These are phyloP conservation scores for Agapanthus africanus DNA, from an alignment of 106 monocot species.

Conservation along the genomic window DNA sequence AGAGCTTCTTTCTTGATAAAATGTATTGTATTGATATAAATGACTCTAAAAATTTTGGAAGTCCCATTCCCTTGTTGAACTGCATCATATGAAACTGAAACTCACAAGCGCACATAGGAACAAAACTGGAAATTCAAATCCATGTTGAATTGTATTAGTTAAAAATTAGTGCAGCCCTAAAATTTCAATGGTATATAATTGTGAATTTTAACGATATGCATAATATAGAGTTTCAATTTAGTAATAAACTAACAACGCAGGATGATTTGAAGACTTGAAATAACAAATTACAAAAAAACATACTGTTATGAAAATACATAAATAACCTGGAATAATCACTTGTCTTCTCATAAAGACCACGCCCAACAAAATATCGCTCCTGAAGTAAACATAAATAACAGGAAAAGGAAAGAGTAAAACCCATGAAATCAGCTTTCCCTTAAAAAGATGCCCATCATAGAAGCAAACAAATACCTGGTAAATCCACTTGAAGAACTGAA, in stretches of 20 bases:
- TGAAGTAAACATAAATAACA: conserved; percentile 15
- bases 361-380: conserved; percentile 94
- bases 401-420: neutral
- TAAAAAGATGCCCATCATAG: neutral
- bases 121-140: too few relatives aligned
- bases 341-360: conserved; percentile 85
- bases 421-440: neutral
- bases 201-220: neutral
- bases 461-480: conserved; percentile 50
- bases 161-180: too few relatives aligned
- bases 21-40: too few relatives aligned
- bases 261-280: neutral
- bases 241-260: neutral
- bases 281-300: too few relatives aligned
- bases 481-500: conserved; percentile 99
- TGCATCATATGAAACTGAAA: conserved; percentile 3
- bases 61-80: neutral
- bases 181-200: neutral
- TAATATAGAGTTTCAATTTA: neutral
- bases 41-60: too few relatives aligned
- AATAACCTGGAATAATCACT: conserved; percentile 77
- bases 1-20: too few relatives aligned
- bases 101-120: too few relatives aligned
- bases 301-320: neutral
- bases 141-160: too few relatives aligned